Conservation (phyloP, 1,139 yeast species). For the Saccharomyces hybrid region DNA sequence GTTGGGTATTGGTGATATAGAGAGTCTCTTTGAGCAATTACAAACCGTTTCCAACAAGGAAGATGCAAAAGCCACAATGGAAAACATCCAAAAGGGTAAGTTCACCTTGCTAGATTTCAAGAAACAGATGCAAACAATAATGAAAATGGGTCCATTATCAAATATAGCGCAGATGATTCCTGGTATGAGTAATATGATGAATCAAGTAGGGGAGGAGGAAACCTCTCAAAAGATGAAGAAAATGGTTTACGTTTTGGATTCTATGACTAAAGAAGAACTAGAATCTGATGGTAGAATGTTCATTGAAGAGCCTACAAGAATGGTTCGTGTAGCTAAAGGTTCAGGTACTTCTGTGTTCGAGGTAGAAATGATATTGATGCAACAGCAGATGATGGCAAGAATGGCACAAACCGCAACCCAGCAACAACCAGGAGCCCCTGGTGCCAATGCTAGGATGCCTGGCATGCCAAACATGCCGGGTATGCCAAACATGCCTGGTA, state of each 20-base stretch:
- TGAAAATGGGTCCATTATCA: constrained; percentile 94
- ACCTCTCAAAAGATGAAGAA: constrained; percentile 72
- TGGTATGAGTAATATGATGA: constrained; percentile 81
- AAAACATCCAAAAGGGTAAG: constrained; percentile 90
- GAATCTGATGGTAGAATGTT: constrained; percentile 86
- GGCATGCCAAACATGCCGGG: constrained; percentile 34
- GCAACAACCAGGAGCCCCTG: background rate
- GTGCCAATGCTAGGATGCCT: constrained; percentile 27
- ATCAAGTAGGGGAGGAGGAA: constrained; percentile 87
- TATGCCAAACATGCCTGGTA: constrained; percentile 38
- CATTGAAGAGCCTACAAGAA: constrained; percentile 73
- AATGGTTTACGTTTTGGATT: constrained; percentile 90
- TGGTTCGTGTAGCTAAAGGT: constrained; percentile 90
- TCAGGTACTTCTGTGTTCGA: constrained; percentile 91
- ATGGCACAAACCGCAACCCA: constrained; percentile 68
- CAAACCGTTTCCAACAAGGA: constrained; percentile 63
- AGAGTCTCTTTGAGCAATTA: constrained; percentile 89
- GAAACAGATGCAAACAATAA: constrained; percentile 88
- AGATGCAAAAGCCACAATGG: constrained; percentile 88
- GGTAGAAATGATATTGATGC: constrained; percentile 86
- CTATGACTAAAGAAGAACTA: constrained; percentile 89
- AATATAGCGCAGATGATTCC: constrained; percentile 96
- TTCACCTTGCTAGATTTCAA: constrained; percentile 89
- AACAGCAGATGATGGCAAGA: constrained; percentile 89
- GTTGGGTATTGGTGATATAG: constrained; percentile 92